Evolutionary conservation across 306 rosid genomes (phyloP), one percentile per base, ranked within the genome.

Genomic region (Mimosa pudica): DNA sequence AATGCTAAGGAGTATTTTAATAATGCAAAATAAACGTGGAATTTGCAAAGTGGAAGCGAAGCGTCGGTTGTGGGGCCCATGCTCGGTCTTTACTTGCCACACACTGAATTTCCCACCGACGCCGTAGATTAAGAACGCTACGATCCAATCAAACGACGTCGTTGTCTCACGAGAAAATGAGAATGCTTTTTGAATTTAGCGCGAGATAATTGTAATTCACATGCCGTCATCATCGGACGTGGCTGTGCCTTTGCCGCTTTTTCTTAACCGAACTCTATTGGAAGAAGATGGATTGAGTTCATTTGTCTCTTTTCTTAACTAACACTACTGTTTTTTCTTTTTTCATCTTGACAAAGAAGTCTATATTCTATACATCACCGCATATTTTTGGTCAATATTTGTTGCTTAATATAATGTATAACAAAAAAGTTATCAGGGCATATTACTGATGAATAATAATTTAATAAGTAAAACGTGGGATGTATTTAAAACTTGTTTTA

Each of bases 241-340:
- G 87, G 86, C 71, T 62, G 41, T 73, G 82, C 49, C 70, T 47
- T 7, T 54, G 70, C 84, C 79, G 45, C 70, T 57, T 80, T 80
- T 57, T 62, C 63, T 38, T 38, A 38, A 20, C 32, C 13, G 17
- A 17, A 35, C 16, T 33, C 30, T 71, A 2, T 16, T 8, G 33
- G 17, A 9, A 61, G 32, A 30, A 70, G 12, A 4, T 12, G 33
- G 6, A 57, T 18, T 57, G 9, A 10, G 12, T 69, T 46, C 58
- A 2, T 52, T 11, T 45, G 11, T 33, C 17, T 11, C 18, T 52
- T 52, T 52, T 52, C 51, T 2, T 14, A 3, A 12, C 13, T 0
- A 16, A 49, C 1, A 4, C 17, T 49, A 14, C 55, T 12, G 13
- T 10, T 46, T 4, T 2, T 48, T 48, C 30, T 48, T 48, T 48